Conservation (phyloP, 495 filamentous ascomycete genomes). For the Penicillium egyptiacum region DNA sequence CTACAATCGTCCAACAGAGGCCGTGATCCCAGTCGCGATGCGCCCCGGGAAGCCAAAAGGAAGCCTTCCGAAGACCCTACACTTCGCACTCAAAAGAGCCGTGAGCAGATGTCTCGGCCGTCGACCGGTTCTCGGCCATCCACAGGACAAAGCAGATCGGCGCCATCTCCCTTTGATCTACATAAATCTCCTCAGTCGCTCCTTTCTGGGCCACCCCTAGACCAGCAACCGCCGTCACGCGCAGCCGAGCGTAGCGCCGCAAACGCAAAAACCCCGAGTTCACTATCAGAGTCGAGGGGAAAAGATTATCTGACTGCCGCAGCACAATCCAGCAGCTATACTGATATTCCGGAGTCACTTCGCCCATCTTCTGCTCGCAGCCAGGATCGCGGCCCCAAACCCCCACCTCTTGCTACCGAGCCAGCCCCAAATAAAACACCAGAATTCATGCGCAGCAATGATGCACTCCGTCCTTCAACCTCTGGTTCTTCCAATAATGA, state of each 20-base stretch:
- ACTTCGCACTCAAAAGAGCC: slow-evolving; percentile 46
- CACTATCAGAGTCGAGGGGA: slow-evolving; percentile 26
- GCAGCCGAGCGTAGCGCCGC: slow-evolving; percentile 27
- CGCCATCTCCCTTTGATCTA: slow-evolving; percentile 23
- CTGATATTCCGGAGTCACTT: slow-evolving; percentile 20
- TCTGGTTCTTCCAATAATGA: slow-evolving; percentile 31
- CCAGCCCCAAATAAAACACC: slow-evolving; percentile 21
- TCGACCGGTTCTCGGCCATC: slow-evolving; percentile 35
- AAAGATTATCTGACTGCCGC: slow-evolving; percentile 28
- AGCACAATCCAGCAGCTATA: slow-evolving; percentile 17
- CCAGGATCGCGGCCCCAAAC: slow-evolving; percentile 23
- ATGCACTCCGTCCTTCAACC: slow-evolving; percentile 35
- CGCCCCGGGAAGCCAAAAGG: slow-evolving; percentile 31
- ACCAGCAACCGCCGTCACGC: slow-evolving; percentile 32
- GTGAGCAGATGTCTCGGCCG: slow-evolving; percentile 48
- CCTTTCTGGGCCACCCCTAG: slow-evolving; percentile 21
- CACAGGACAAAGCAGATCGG: slow-evolving; percentile 25
- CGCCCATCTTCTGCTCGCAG: slow-evolving; percentile 35
- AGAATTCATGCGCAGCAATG: slow-evolving; percentile 29
- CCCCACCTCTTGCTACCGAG: slow-evolving; percentile 17
- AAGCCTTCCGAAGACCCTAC: slow-evolving; percentile 45
- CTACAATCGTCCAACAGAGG: slow-evolving; percentile 31
- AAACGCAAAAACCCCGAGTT: slow-evolving; percentile 23
- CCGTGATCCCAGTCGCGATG: slow-evolving; percentile 42
- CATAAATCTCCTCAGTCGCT: slow-evolving; percentile 10